Percentiles rank a stretch among this genome's conserved stretches.
Conservation (phyloP, 768 basidiomycete genomes). For the Agaricus blazei region DNA sequence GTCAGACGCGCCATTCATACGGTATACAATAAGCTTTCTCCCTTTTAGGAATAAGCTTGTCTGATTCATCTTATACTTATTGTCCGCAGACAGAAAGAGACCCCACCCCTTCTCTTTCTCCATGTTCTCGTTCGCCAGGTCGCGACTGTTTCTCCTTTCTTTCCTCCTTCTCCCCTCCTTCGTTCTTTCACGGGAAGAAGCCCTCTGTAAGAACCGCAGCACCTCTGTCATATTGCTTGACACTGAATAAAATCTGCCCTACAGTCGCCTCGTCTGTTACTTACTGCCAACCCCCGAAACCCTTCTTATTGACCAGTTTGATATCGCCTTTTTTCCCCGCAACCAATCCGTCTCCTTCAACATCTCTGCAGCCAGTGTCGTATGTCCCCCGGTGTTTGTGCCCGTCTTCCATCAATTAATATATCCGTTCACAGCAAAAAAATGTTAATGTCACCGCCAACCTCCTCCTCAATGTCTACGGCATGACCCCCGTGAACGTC, state of each 20-base stretch:
- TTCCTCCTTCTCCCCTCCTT: slow-evolving; percentile 29
- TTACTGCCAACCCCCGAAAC: slow-evolving; percentile 80
- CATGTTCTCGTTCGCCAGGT: slow-evolving; percentile 73
- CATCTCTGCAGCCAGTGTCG: slow-evolving; percentile 82
- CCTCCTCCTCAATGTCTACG: slow-evolving; percentile 84
- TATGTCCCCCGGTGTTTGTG: slow-evolving; percentile 33
- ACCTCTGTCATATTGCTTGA: background rate
- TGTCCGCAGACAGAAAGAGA: slow-evolving; percentile 8
- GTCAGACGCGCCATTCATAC: background rate
- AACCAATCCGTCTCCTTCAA: slow-evolving; percentile 81
- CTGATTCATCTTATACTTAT: slow-evolving; percentile 1
- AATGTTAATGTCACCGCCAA: slow-evolving; percentile 81
- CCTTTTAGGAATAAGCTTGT: slow-evolving; percentile 6
- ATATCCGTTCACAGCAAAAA: slow-evolving; percentile 43
- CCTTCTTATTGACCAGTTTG: slow-evolving; percentile 74
- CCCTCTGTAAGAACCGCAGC: slow-evolving; percentile 48
- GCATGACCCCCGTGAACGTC: slow-evolving; percentile 73
- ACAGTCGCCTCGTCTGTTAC: slow-evolving; percentile 85
- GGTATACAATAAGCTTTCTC: slow-evolving; percentile 4
- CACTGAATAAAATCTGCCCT: slow-evolving; percentile 11
- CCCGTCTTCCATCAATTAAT: slow-evolving; percentile 7
- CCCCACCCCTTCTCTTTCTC: slow-evolving; percentile 24
- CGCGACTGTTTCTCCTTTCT: slow-evolving; percentile 53
- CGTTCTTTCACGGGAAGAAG: slow-evolving; percentile 45
- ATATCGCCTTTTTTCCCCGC: slow-evolving; percentile 61